Evolutionary conservation across 495 filamentous ascomycete genomes (phyloP), one percentile per base, ranked within the genome.

Genomic region (Paragyromitra xinjiangensis): DNA sequence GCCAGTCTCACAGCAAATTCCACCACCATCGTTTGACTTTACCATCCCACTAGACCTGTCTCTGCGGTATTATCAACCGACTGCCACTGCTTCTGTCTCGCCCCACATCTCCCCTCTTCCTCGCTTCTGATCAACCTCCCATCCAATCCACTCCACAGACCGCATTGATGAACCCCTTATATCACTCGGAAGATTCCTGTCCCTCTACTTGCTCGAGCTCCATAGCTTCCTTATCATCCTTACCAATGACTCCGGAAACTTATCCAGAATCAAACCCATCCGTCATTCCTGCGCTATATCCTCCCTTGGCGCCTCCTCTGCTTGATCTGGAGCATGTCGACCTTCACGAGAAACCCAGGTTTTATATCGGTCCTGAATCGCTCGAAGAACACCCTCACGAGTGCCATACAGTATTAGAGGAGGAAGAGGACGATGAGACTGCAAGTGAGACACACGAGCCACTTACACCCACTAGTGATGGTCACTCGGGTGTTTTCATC

Each of bases 141-240:
- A 59, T 3, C 29, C 39, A 58, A 19, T 19, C 58, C 34, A 44
- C 44, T 69, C 37, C 42, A 64, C 48, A 68, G 40, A 64, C 51
- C 75, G 71, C 67, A 80, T 77, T 80, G 62, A 83, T 83, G 81
- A 82, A 71, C 77, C 74, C 74, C 37, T 73, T 82, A 76, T 80
- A 80, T 39, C 81, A 82, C 61, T 82, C 81, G 62, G 74, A 82
- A 71, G 79, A 82, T 69, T 80, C 81, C 44, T 79, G 78, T 58
- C 66, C 81, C 44, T 82, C 81, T 26, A 82, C 80, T 66, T 82
- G 78, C 56, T 83, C 81, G 45, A 82, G 81, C 78, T 83, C 81
- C 6, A 75, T 83, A 73, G 70, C 71, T 59, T 82, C 81, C 22
- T 40, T 81, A 68, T 78, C 78, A 44, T 81, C 78, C 22, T 61